phyloP scores from a whole-genome alignment of 345 rosid genomes.

The Gossypium australe region DNA sequence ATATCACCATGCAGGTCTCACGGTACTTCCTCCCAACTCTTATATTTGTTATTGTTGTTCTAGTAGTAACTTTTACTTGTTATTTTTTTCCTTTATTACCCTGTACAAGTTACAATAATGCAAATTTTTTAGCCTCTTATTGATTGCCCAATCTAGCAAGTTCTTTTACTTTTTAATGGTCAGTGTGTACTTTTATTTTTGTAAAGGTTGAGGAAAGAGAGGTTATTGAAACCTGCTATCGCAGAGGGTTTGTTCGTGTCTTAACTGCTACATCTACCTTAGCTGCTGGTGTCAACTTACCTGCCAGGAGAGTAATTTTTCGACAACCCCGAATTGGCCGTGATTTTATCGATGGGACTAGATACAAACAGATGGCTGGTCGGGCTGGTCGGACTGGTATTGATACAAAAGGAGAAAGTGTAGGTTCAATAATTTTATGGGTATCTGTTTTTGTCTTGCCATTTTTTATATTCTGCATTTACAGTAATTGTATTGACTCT shows the following conservation, averaged over 20 bases:
- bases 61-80: neutral
- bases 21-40: slow-evolving; percentile 47
- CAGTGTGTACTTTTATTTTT: slow-evolving; percentile 30
- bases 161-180: neutral
- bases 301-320: slow-evolving; percentile 96
- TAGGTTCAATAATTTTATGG: slow-evolving; percentile 34
- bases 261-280: slow-evolving; percentile 97
- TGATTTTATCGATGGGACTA: slow-evolving; percentile 95
- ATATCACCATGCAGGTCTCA: slow-evolving; percentile 98
- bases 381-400: slow-evolving; percentile 99
- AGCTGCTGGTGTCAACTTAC: slow-evolving; percentile 97
- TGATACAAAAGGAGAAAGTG: slow-evolving; percentile 98
- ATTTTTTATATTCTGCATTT: neutral
- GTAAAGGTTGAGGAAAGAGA: slow-evolving; percentile 94
- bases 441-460: slow-evolving; percentile 1
- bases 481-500: neutral
- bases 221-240: slow-evolving; percentile 77
- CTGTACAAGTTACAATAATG: neutral
- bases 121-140: neutral
- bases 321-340: slow-evolving; percentile 95
- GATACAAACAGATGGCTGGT: slow-evolving; percentile 99
- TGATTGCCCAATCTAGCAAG: neutral
- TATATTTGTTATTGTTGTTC: slow-evolving; percentile 12
- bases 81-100: slow-evolving; percentile 12
- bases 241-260: slow-evolving; percentile 80